Base-by-base conservation (phyloP, 768 basidiomycete genomes). In the Kwoniella europaea region DNA sequence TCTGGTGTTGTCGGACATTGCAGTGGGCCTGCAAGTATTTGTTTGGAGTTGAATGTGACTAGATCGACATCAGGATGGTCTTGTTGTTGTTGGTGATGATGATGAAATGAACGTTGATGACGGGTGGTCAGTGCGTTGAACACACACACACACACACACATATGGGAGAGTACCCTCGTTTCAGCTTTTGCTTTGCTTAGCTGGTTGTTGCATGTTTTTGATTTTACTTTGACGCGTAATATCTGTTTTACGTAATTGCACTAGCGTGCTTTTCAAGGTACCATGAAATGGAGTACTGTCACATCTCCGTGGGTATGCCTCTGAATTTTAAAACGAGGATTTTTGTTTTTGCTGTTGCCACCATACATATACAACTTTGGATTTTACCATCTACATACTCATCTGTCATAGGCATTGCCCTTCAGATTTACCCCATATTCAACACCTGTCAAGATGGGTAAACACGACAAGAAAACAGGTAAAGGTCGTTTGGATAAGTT, bases 401-500 rank as follows among this genome's bases (percentile, higher is more conserved):
- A 35, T 35, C 35, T 35, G 35, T 35, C 4, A 35, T 35, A 35
- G 35, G 35, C n/a, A 20, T 55, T n/a, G 15, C 20, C 42, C 42
- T n/a, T 61, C 16, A 18, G 16, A 2, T n/a, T 2, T 6, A n/a
- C 1, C 15, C 10, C 29, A 12, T 27, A 43, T 3, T 10, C 9
- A n/a, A 41, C 54, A 44, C 53, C 41, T 46, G 35, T 29, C 75
- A 76, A 67, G 57, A 83, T 83, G 82, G 82, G 81, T 78, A 83
- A 83, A 72, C 77, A 79, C 77, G 79, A 83, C 68, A 83, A 83
- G 76, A 83, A 83, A 73, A 80, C 81, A 27, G 94, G 93, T 74
- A 96, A 96, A 85, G 93, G 92, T 76, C 93, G 94, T 79, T 87
- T 96, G 60, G 94, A 98, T 85, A 96, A 96, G 85, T 98, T 96